Percentiles rank a stretch among this genome's conserved stretches.
Evolutionary conservation across 768 basidiomycete genomes (phyloP).

Genomic region (Boletus patriciae): DNA sequence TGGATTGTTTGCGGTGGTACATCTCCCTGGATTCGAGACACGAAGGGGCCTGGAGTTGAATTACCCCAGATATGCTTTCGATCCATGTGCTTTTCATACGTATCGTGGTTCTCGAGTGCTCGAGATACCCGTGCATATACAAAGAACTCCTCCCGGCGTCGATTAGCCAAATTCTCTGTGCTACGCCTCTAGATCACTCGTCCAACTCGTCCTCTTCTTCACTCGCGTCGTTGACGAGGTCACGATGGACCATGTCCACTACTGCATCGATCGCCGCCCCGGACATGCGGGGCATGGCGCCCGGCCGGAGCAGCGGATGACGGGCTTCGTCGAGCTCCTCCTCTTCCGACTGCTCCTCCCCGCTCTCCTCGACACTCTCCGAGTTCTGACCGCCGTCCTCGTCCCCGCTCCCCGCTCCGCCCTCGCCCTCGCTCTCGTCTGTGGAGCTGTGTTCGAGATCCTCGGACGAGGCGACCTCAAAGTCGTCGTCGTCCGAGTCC

Average conservation of each 20-base stretch:
- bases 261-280: slow-evolving; percentile 64
- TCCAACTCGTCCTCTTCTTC: slow-evolving; percentile 52
- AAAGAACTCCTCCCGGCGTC: background rate
- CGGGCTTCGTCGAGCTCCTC: slow-evolving; percentile 51
- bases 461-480: slow-evolving; percentile 38
- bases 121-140: no score
- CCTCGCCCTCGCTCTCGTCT: slow-evolving; percentile 30
- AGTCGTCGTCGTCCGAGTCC: slow-evolving; percentile 37
- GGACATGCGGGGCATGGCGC: slow-evolving; percentile 70
- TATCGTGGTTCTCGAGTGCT: no score
- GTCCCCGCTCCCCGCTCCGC: slow-evolving; percentile 18
- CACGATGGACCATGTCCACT: slow-evolving; percentile 58
- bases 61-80: no score
- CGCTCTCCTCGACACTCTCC: slow-evolving; percentile 37
- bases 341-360: slow-evolving; percentile 40
- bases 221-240: slow-evolving; percentile 41
- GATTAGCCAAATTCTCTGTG: background rate
- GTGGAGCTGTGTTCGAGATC: slow-evolving; percentile 44
- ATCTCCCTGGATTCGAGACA: no score
- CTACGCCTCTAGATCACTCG: slow-evolving; percentile 30
- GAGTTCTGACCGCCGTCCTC: slow-evolving; percentile 33
- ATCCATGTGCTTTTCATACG: no score
- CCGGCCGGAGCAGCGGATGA: slow-evolving; percentile 64
- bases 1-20: no score
- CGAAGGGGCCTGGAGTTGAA: no score